Base-by-base conservation (phyloP, 202 grass and related monocot genomes). In the Schoenoplectus tabernaemontani region DNA sequence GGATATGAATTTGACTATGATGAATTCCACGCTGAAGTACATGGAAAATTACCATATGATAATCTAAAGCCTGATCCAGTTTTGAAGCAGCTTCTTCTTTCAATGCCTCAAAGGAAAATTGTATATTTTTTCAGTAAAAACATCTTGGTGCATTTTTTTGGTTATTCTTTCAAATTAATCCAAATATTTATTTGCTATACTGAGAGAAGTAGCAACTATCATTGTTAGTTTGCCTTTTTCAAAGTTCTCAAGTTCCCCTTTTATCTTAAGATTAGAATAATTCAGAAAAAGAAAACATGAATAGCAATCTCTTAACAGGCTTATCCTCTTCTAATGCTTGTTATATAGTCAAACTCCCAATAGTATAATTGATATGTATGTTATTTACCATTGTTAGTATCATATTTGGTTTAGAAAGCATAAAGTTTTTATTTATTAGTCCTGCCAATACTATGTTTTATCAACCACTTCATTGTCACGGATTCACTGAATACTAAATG, bases 51-150 rank as follows among this genome's bases (percentile, higher is more conserved):
- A 24, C 89, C 94, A 2, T 97, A 93, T 12, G 83, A 93, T 24
- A 89, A 84, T 58, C 67, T 97, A 83, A 92, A 84, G 64, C 86
- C 91, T 81, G 91, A 97, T 50, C 87, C 89, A 12, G 65, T 93
- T 28, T 62, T 97, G 61, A 97, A 82, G 78, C 86, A 92, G 23
- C 79, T 88, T 22, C 87, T 97, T 8, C 94, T 93, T 63, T 93
- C 94, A 7, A 70, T 91, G 65, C 89, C 96, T 79, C 93, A 97
- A 57, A 88, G 91, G 38, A 97, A 97, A 80, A 83, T 93, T 28
- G 91, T 97, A 74, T 70, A 91, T 44, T 67, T 32, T 47, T 16
- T 16, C 11, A 9, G 17, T 16, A 3, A 50, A 46, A 9, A 81
- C n/a, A 17, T 34, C 33, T 53, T 53, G 15, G 19, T 33, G 3